Percentiles rank a stretch among this genome's conserved stretches.
These are phyloP conservation scores for Cucurbita moschata DNA, from an alignment of 306 rosid genomes.

Conservation along the genomic window DNA sequence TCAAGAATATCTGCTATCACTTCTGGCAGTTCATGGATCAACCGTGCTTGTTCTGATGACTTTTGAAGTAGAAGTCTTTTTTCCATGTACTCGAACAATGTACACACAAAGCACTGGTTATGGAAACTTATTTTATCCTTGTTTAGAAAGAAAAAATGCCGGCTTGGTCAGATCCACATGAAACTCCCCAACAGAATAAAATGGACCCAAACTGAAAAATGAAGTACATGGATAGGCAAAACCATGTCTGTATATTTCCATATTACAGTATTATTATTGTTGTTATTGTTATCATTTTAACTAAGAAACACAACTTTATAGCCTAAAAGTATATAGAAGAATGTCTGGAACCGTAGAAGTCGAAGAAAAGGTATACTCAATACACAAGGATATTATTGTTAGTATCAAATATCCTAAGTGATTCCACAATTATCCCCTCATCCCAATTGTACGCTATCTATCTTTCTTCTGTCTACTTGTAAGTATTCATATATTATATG, in stretches of 20 bases:
- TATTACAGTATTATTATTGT: neutral
- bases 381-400: neutral
- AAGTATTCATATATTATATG: neutral
- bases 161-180: neutral
- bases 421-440: neutral
- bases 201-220: neutral
- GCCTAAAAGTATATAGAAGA: neutral
- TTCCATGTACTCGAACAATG: slow-evolving; percentile 38
- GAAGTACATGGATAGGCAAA: neutral
- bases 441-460: neutral
- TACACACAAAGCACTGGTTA: slow-evolving; percentile 30
- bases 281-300: neutral
- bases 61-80: slow-evolving; percentile 31
- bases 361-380: neutral
- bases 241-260: neutral
- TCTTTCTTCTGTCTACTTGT: neutral
- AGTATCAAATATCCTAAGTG: neutral
- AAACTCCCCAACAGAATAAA: neutral
- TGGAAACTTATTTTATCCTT: slow-evolving; percentile 20
- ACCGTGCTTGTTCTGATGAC: slow-evolving; percentile 39
- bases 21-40: slow-evolving; percentile 30
- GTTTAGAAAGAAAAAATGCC: neutral
- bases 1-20: slow-evolving; percentile 39
- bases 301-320: neutral
- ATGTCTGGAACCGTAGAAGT: neutral